Evolutionary conservation across 768 basidiomycete species (phyloP).

Genomic region (Naganishia friedmannii): DNA sequence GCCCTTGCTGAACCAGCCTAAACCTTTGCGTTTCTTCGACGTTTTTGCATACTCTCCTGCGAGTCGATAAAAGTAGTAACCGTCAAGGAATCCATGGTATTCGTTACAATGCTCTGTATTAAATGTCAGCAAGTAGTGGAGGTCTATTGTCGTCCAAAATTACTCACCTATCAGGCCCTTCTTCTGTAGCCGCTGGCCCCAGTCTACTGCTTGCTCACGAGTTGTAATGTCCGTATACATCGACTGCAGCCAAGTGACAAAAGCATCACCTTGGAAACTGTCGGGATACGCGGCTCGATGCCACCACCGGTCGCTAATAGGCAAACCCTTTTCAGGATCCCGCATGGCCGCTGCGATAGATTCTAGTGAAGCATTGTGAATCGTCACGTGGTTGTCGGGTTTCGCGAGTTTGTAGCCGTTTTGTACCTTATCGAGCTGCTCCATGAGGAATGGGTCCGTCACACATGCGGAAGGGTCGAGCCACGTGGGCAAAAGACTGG

Average conservation of each 20-base stretch:
- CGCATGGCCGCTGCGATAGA: slow-evolving; percentile 78
- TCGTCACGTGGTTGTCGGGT: slow-evolving; percentile 35
- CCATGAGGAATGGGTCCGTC: slow-evolving; percentile 72
- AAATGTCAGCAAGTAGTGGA: not conserved
- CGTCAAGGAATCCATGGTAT: slow-evolving; percentile 79
- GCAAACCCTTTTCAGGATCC: slow-evolving; percentile 71
- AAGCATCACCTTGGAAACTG: slow-evolving; percentile 82
- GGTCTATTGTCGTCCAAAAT: not conserved
- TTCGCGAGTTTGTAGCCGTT: slow-evolving; percentile 26
- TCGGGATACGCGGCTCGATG: slow-evolving; percentile 70
- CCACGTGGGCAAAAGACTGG: slow-evolving; percentile 78
- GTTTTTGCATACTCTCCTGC: slow-evolving; percentile 65
- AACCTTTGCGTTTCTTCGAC: slow-evolving; percentile 65
- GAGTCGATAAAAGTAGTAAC: slow-evolving; percentile 85
- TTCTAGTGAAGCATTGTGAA: slow-evolving; percentile 55
- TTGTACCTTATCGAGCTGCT: slow-evolving; percentile 76
- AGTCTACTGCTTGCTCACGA: slow-evolving; percentile 72
- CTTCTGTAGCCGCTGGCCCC: slow-evolving; percentile 71
- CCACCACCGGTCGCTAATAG: slow-evolving; percentile 82
- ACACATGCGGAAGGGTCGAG: slow-evolving; percentile 76
- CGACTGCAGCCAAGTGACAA: slow-evolving; percentile 87
- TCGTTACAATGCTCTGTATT: slow-evolving; percentile 68
- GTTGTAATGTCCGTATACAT: slow-evolving; percentile 86
- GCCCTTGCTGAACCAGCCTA: slow-evolving; percentile 63
- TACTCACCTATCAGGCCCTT: slow-evolving; percentile 66